A percentile compares a stretch with the other conserved stretches of the same genome.
These are phyloP conservation scores for Scutellaria barbata DNA, from an alignment of 257 asterid species.

Conservation along the genomic window DNA sequence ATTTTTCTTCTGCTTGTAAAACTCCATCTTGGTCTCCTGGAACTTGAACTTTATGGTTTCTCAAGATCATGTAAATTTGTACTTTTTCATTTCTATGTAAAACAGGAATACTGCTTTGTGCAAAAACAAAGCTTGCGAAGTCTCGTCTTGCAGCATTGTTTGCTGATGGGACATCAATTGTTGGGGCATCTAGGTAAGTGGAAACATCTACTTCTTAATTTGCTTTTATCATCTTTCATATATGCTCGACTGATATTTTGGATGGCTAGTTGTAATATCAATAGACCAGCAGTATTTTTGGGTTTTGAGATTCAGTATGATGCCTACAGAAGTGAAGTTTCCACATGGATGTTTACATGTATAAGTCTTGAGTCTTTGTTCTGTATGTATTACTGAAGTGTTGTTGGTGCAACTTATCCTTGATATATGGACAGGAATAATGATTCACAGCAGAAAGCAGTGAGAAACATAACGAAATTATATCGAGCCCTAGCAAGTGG, in stretches of 20 bases:
- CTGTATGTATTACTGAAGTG: background rate
- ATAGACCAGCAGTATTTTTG: slow-evolving; percentile 7
- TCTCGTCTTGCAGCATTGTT: slow-evolving; percentile 84
- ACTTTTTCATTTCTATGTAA: slow-evolving; percentile 31
- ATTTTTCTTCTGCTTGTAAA: slow-evolving; percentile 18
- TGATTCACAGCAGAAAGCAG: slow-evolving; percentile 44
- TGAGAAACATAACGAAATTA: slow-evolving; percentile 72
- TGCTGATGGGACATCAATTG: slow-evolving; percentile 86
- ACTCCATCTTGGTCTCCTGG: slow-evolving; percentile 3
- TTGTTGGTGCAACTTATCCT: slow-evolving; percentile 30
- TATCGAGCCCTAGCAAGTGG: slow-evolving; percentile 91
- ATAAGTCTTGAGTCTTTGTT: slow-evolving; percentile 18
- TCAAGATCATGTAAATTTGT: slow-evolving; percentile 26
- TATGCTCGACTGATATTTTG: slow-evolving; percentile 9
- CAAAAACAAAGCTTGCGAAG: slow-evolving; percentile 81
- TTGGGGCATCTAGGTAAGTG: slow-evolving; percentile 58
- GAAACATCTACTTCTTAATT: slow-evolving; percentile 22
- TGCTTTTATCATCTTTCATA: slow-evolving; percentile 15
- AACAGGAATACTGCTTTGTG: slow-evolving; percentile 92
- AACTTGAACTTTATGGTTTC: slow-evolving; percentile 17
- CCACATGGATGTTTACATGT: slow-evolving; percentile 15
- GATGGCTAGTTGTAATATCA: slow-evolving; percentile 17
- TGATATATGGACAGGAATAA: slow-evolving; percentile 44
- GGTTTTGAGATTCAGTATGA: slow-evolving; percentile 4
- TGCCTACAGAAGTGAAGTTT: background rate